phyloP scores from a whole-genome alignment of 1,284 basidiomycete genomes.

The Apiotrichum veenhuisii region DNA sequence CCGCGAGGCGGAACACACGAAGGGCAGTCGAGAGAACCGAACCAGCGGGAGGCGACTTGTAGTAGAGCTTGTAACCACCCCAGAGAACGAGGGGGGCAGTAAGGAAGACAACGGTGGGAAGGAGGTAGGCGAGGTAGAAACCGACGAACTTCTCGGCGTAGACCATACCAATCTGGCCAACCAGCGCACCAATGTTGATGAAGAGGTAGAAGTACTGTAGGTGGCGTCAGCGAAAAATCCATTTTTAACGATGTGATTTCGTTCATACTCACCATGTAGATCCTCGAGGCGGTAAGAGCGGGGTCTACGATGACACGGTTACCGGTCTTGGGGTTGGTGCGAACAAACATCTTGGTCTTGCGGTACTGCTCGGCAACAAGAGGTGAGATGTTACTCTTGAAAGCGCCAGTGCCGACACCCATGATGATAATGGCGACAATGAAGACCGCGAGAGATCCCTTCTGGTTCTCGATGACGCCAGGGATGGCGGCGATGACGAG shows the following conservation, averaged over 20 bases:
- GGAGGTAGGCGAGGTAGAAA: constrained; percentile 48
- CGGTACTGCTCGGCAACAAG: constrained; percentile 45
- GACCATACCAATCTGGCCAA: constrained; percentile 15
- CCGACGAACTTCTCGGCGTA: constrained; percentile 41
- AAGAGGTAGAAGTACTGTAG: constrained; percentile 18
- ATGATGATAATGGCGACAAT: constrained; percentile 39
- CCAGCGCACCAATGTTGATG: constrained; percentile 35
- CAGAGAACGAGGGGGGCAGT: constrained; percentile 49
- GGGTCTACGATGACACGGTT: constrained; percentile 45
- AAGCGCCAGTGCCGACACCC: constrained; percentile 32
- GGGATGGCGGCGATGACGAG: constrained; percentile 35
- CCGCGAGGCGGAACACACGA: constrained; percentile 21
- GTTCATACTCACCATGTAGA: constrained; percentile 16
- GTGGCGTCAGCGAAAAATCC: background rate
- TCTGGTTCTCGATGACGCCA: constrained; percentile 22
- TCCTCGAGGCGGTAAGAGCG: constrained; percentile 32
- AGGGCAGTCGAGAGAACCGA: constrained; percentile 46
- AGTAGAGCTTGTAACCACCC: constrained; percentile 43
- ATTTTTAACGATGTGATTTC: background rate
- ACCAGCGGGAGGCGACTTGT: constrained; percentile 48
- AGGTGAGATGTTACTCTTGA: constrained; percentile 36
- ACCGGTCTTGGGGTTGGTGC: constrained; percentile 28
- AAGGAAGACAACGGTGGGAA: constrained; percentile 52
- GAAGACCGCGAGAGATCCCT: constrained; percentile 27
- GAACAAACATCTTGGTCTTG: constrained; percentile 28